A percentile compares a stretch with the other conserved stretches of the same genome.
Evolutionary conservation across 1,139 yeast species (phyloP).

Genomic region (Lodderomyces theae): DNA sequence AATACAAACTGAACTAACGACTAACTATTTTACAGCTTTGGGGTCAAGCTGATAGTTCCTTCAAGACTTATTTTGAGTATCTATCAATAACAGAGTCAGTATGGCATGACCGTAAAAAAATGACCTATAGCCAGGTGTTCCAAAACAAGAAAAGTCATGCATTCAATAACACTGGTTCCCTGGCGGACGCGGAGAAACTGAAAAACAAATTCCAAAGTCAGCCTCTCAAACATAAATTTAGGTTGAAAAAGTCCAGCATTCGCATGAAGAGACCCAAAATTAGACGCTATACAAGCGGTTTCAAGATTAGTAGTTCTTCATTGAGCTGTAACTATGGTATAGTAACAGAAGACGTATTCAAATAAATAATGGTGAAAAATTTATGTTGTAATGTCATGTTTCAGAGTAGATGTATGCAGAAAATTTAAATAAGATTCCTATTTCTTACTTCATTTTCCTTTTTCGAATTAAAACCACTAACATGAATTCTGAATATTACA

Average conservation of each 20-base stretch:
- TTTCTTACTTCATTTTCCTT: no score
- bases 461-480: neutral
- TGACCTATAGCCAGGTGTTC: conserved; percentile 4
- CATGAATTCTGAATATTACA: neutral
- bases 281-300: conserved; percentile 3
- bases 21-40: conserved; percentile 20
- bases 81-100: conserved; percentile 21
- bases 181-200: neutral
- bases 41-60: conserved; percentile 16
- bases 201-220: neutral
- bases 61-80: conserved; percentile 21
- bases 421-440: no score
- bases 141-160: neutral
- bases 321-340: conserved; percentile 11
- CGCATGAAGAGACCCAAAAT: conserved; percentile 1
- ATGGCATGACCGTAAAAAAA: conserved; percentile 18
- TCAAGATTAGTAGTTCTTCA: conserved; percentile 6
- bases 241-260: neutral
- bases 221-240: neutral
- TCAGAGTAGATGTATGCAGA: conserved; percentile 1
- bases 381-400: neutral
- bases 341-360: conserved; percentile 16
- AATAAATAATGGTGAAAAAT: neutral
- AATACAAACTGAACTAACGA: neutral
- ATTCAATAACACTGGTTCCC: neutral